These are phyloP conservation scores for Dicorynia guianensis DNA, from an alignment of 306 rosid genomes.

Conservation along the genomic window DNA sequence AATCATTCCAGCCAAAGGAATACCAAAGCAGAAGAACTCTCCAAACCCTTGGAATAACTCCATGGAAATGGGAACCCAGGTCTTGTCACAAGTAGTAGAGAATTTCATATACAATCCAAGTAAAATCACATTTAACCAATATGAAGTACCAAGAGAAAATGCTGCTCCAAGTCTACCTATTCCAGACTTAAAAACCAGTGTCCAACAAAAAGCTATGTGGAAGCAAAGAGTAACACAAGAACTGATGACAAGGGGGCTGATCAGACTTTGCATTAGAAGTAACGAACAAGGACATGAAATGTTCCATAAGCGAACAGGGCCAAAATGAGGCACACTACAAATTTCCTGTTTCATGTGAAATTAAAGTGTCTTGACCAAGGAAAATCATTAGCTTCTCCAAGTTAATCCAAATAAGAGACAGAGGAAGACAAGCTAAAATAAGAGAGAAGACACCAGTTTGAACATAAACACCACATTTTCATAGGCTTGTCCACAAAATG, in stretches of 20 bases:
- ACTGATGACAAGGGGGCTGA: conserved; percentile 63
- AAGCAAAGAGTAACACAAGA: conserved; percentile 55
- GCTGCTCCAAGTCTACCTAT: conserved; percentile 79
- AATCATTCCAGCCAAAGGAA: conserved; percentile 84
- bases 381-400: conserved; percentile 60
- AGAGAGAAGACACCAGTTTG: conserved; percentile 67
- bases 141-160: conserved; percentile 68
- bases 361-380: conserved; percentile 84
- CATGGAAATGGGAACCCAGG: conserved; percentile 61
- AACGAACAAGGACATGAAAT: conserved; percentile 68
- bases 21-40: conserved; percentile 62
- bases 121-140: conserved; percentile 80
- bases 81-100: conserved; percentile 56
- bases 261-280: conserved; percentile 72
- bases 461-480: conserved; percentile 63
- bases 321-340: conserved; percentile 68
- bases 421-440: conserved; percentile 63
- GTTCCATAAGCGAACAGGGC: conserved; percentile 76
- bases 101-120: conserved; percentile 61
- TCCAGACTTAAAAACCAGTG: conserved; percentile 64
- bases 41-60: conserved; percentile 66
- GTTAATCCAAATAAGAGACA: conserved; percentile 64
- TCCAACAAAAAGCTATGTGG: conserved; percentile 80
- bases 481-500: conserved; percentile 70
- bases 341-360: conserved; percentile 77